A percentile compares a stretch with the other conserved stretches of the same genome.
Conservation (phyloP, 2,329 filamentous ascomycete genomes). For the Trichoderma brevicompactum region DNA sequence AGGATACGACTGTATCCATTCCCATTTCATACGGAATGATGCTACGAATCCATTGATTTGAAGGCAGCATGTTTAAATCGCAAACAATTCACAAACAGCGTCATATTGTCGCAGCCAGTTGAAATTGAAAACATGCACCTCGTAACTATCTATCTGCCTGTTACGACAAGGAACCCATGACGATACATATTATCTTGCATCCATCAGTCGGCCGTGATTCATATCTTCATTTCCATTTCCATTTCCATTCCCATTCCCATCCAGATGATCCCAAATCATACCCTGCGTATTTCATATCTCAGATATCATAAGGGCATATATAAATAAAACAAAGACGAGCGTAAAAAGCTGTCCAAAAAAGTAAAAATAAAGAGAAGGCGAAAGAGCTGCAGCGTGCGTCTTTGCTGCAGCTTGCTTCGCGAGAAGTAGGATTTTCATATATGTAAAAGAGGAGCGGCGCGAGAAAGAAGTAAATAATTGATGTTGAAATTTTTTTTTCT, state of each 20-base stretch:
- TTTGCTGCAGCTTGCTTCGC: not conserved
- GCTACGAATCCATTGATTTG: no score
- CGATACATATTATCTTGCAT: not conserved
- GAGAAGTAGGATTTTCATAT: not conserved
- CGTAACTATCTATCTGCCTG: not conserved
- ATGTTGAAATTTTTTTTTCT: not conserved
- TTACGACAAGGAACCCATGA: not conserved
- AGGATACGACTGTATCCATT: no score
- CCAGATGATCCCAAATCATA: not conserved
- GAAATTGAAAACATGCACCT: not conserved
- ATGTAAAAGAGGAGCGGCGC: not conserved
- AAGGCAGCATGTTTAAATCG: no score
- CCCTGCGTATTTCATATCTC: not conserved
- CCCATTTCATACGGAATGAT: no score
- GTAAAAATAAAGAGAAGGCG: not conserved
- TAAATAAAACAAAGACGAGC: not conserved
- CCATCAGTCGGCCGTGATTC: constrained; percentile 6
- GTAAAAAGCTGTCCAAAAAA: not conserved
- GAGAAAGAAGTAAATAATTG: no score
- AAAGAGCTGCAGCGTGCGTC: not conserved
- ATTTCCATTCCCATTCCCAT: not conserved
- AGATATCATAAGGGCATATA: not conserved
- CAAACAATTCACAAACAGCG: not conserved
- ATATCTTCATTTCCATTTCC: constrained; percentile 5
- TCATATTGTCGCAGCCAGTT: not conserved